Percentiles rank a stretch among this genome's conserved stretches.
Evolutionary conservation across 306 rosid genomes (phyloP).

Genomic region (Phaseolus lunatus): DNA sequence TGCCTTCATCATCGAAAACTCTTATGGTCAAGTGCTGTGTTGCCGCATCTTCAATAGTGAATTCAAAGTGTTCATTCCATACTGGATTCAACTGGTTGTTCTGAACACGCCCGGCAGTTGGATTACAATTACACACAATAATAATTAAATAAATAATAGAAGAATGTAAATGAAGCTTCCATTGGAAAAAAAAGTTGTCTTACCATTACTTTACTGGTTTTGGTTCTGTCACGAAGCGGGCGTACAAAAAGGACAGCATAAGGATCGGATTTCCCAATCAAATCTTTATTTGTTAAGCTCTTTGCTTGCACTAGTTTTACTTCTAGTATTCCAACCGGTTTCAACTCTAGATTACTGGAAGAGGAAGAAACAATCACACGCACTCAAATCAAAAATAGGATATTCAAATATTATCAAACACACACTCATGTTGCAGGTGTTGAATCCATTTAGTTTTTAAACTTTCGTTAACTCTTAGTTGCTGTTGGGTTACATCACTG

Average conservation of each 20-base stretch:
- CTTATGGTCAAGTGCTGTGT: constrained; percentile 89
- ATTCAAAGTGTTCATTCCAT: constrained; percentile 95
- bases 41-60: constrained; percentile 72
- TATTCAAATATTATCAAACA: not conserved
- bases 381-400: not conserved
- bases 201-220: constrained; percentile 84
- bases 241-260: constrained; percentile 77
- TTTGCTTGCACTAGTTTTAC: constrained; percentile 93
- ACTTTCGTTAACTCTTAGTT: too few relatives aligned
- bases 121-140: constrained; percentile 18
- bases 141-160: not conserved
- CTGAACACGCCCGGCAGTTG: constrained; percentile 53
- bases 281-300: constrained; percentile 75
- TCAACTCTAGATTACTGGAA: constrained; percentile 80
- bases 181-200: constrained; percentile 43
- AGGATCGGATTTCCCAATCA: constrained; percentile 95
- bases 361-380: constrained; percentile 41
- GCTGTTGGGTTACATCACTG: too few relatives aligned
- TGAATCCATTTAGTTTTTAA: not conserved
- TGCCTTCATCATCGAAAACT: constrained; percentile 84
- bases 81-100: constrained; percentile 86
- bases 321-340: constrained; percentile 80
- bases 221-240: constrained; percentile 74
- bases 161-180: constrained; percentile 12
- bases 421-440: not conserved